Conservation (phyloP, 1,139 yeast genomes). For the Kodamaea plutei region DNA sequence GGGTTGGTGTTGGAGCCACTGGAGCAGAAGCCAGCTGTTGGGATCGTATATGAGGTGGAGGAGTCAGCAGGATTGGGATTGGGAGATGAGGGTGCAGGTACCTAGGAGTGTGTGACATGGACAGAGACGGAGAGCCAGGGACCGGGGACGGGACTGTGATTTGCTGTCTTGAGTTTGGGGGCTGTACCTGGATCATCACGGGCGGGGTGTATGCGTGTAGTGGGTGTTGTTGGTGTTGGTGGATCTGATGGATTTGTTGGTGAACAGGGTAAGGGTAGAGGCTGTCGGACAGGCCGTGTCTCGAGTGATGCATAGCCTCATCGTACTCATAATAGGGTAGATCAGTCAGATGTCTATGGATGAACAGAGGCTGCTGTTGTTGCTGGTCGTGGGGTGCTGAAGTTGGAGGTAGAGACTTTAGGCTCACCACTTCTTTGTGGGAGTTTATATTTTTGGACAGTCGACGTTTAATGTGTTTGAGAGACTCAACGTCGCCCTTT, state of each 20-base stretch:
- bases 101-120: conserved; percentile 1
- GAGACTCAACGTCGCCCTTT: conserved; percentile 57
- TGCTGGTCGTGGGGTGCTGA: conserved; percentile 18
- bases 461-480: conserved; percentile 60
- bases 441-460: conserved; percentile 50
- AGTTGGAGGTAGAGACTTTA: conserved; percentile 29
- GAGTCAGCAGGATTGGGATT: conserved; percentile 1
- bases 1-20: conserved; percentile 6
- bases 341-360: conserved; percentile 4
- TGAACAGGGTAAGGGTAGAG: conserved; percentile 10
- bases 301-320: conserved; percentile 7
- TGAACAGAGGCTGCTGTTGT: conserved; percentile 10
- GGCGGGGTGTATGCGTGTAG: conserved; percentile 1
- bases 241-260: no score
- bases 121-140: conserved; percentile 3
- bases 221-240: conserved; percentile 1
- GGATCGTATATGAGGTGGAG: conserved; percentile 1
- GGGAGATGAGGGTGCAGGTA: no score
- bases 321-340: conserved; percentile 8
- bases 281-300: conserved; percentile 7
- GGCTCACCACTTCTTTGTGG: conserved; percentile 39
- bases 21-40: conserved; percentile 7
- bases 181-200: neutral
- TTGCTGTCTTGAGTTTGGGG: neutral
- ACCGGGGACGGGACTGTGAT: neutral